These are phyloP conservation scores for Neckera pumila DNA, from an alignment of 225 moss, liverwort and hornwort genomes.

Conservation along the genomic window DNA sequence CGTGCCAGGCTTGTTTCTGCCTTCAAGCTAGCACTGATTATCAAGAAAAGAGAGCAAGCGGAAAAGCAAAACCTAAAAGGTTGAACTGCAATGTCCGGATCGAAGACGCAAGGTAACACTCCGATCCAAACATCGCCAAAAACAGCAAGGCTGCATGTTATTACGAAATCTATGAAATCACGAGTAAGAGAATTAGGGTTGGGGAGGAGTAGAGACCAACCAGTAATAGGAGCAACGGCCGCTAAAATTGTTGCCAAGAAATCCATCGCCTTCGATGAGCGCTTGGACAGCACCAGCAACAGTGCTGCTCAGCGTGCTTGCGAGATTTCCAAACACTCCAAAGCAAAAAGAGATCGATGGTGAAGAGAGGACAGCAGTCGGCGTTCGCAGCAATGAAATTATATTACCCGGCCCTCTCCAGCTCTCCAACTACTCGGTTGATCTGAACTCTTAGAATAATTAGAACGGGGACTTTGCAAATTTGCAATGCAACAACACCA, in stretches of 20 bases:
- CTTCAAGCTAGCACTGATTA: too few relatives aligned
- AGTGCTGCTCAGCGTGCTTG: background rate
- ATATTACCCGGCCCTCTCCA: too few relatives aligned
- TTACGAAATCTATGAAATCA: background rate
- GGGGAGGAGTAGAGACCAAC: background rate
- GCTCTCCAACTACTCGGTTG: too few relatives aligned
- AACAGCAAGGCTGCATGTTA: too few relatives aligned
- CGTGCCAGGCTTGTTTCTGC: too few relatives aligned
- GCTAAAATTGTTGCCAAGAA: fast-evolving
- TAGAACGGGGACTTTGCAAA: too few relatives aligned
- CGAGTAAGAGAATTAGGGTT: background rate
- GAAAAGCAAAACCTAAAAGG: too few relatives aligned
- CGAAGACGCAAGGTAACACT: background rate
- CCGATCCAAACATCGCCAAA: background rate
- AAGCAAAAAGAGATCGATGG: background rate
- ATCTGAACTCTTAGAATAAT: too few relatives aligned
- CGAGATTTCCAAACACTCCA: background rate
- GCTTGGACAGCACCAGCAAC: background rate
- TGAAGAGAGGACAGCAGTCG: background rate
- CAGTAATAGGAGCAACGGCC: background rate
- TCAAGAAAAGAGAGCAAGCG: background rate
- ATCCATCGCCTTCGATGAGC: background rate
- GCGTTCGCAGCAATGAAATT: background rate
- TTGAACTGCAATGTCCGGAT: too few relatives aligned
- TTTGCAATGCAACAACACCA: background rate